Evolutionary conservation across 371 early-diverging fungal genomes (phyloP).

Genomic region (Thermomucor indicae-seudaticae): DNA sequence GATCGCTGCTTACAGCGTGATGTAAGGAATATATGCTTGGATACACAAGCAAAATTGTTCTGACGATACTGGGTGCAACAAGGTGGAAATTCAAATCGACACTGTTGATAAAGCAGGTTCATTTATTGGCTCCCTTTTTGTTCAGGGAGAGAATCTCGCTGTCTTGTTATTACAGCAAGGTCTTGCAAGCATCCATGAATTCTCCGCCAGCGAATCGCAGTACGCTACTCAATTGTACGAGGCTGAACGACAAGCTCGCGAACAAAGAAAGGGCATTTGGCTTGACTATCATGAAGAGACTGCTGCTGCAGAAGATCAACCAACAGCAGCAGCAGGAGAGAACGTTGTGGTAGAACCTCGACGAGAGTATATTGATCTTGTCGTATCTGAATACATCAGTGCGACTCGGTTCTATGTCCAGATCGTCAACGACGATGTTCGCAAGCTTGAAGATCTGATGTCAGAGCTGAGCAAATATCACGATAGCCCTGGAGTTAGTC

Average conservation of each 20-base stretch:
- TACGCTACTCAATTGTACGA: conserved; percentile 65
- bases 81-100: conserved; percentile 81
- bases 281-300: conserved; percentile 31
- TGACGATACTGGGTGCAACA: too few species aligned
- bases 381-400: conserved; percentile 79
- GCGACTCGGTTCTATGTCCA: conserved; percentile 77
- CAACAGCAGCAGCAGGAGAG: conserved; percentile 22
- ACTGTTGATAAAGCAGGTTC: conserved; percentile 85
- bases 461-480: conserved; percentile 68
- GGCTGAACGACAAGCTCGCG: conserved; percentile 79
- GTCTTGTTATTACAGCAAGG: conserved; percentile 73
- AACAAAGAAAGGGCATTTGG: conserved; percentile 56
- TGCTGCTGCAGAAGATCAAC: conserved; percentile 25
- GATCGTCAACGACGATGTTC: conserved; percentile 66
- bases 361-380: conserved; percentile 74
- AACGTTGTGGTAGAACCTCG: conserved; percentile 36
- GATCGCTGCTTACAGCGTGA: conserved; percentile 83
- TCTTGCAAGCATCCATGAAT: conserved; percentile 77
- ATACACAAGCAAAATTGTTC: too few species aligned
- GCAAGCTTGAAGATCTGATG: conserved; percentile 82
- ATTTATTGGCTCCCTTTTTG: conserved; percentile 82
- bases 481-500: conserved; percentile 19
- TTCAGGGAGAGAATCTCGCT: conserved; percentile 65
- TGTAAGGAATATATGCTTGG: conserved; percentile 23
- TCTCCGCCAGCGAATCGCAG: conserved; percentile 78